Percentiles rank a stretch among this genome's conserved stretches.
Conservation (phyloP, 192 early-diverging fungal genomes). For the Backusella westeae region DNA sequence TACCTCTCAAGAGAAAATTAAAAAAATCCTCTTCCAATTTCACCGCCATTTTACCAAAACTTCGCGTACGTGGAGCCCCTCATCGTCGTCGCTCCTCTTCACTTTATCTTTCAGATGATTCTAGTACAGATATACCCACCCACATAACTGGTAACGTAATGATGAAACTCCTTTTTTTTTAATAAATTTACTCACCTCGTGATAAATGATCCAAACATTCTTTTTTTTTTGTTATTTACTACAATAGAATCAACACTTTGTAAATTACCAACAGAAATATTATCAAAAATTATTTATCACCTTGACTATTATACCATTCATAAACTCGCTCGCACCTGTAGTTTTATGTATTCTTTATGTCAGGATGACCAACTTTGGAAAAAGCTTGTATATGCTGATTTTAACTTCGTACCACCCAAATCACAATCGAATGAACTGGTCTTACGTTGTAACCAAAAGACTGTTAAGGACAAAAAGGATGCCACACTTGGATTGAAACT, state of each 20-base stretch:
- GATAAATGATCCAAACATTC: not conserved
- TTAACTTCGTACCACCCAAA: conserved; percentile 8
- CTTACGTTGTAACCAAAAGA: not conserved
- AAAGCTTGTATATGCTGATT: conserved; percentile 10
- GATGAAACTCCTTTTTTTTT: not conserved
- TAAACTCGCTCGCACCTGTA: conserved; percentile 7
- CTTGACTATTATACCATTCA: conserved; percentile 12
- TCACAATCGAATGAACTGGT: not conserved
- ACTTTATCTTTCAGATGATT: not conserved
- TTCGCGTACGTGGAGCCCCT: not conserved
- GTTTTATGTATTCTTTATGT: not conserved
- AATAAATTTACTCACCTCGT: not conserved
- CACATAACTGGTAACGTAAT: not conserved
- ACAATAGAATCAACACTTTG: not conserved
- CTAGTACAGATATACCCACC: not conserved
- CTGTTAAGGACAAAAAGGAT: not conserved
- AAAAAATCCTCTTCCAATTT: not conserved
- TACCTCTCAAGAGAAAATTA: conserved; percentile 12
- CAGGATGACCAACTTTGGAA: conserved; percentile 18
- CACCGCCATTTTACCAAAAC: conserved; percentile 6
- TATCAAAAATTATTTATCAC: conserved; percentile 12
- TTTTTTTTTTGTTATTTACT: not conserved
- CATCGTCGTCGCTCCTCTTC: conserved; percentile 7
- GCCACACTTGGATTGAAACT: conserved; percentile 38
- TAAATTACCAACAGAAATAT: conserved; percentile 15